Base-by-base conservation (phyloP, 2,329 filamentous ascomycete species). In the Alternaria sp. region DNA sequence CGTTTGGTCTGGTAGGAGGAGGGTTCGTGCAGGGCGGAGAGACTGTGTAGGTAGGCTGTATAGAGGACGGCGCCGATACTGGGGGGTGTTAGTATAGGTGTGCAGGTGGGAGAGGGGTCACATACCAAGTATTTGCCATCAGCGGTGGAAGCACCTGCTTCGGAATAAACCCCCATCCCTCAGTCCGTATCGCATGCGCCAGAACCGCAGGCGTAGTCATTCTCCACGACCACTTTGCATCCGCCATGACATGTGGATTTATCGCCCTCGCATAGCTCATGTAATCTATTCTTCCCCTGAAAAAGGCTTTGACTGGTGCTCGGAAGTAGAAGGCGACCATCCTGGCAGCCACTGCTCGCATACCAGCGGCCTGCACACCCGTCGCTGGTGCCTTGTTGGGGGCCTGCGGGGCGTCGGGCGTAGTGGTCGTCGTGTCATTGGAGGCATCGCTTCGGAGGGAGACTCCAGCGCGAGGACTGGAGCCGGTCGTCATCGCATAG, bases 291-390 rank as follows among this genome's bases (percentile, higher is more conserved):
- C 94, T 85, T 1, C 92, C 94, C 65, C 93, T 88, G 81, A 97
- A 97, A 78, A 97, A 97, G 15, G 93, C 92, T 81, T 97, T 97
- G 57, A 93, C 91, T 1, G 94, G 94, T 0, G 93, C 93, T 60
- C 93, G 87, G 77, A 97, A 97, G 65, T 97, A 97, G 73, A 97
- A 97, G 23, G 93, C 90, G 58, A 97, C 87, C 72, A 93, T 85
- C 76, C 96, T 91, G 8, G 93, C 91, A 71, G 91, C 94, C 66
- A 97, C 80, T 26, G 93, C 94, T 50, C 94, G 91, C 67, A 93
- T 91, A 44, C 92, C 89, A 21, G 93, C 93, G 5, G 93, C 93
- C 21, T 92, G 93, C n/a, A 92, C 91, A 51, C 92, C 93, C 15
- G 88, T 90, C 12, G 86, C 85, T 13, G 88, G 86, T 61, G 83